phyloP scores from a whole-genome alignment of 306 rosid species.

The Trifolium repens region DNA sequence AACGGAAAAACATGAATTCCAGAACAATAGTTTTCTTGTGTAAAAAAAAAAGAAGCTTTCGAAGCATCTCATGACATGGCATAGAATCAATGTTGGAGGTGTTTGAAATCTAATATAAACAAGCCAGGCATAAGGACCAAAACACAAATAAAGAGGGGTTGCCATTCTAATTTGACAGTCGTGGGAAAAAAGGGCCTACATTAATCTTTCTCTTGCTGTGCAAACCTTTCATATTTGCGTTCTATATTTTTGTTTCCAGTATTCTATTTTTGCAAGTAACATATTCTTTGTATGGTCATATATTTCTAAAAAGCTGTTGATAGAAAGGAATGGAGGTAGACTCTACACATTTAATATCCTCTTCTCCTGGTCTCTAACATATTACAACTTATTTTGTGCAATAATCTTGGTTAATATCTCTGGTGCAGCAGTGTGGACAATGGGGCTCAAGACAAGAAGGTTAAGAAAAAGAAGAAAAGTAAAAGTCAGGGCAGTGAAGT shows the following conservation, averaged over 20 bases:
- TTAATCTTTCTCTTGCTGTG: too few species aligned
- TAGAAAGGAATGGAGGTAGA: background rate
- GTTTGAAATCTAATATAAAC: background rate
- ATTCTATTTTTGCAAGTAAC: too few species aligned
- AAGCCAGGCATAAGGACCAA: background rate
- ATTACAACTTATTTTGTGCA: constrained; percentile 33
- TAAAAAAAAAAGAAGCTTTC: too few species aligned
- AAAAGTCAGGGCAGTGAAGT: constrained; percentile 53
- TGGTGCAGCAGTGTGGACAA: constrained; percentile 49
- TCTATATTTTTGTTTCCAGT: too few species aligned
- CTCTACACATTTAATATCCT: constrained; percentile 9
- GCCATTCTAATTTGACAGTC: too few species aligned
- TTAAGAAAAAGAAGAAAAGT: constrained; percentile 61
- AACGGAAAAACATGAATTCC: background rate
- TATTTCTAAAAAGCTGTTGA: background rate
- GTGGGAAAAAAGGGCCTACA: too few species aligned
- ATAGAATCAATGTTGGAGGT: background rate
- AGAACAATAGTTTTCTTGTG: too few species aligned
- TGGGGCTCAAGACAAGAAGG: constrained; percentile 46
- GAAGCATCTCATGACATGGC: background rate
- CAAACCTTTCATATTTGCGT: too few species aligned
- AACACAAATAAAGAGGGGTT: constrained; percentile 18
- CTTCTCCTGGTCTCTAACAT: constrained; percentile 1
- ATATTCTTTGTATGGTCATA: too few species aligned
- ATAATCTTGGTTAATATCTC: constrained; percentile 28